Base-by-base conservation (phyloP, 768 basidiomycete genomes). In the Tulasnella sp. region DNA sequence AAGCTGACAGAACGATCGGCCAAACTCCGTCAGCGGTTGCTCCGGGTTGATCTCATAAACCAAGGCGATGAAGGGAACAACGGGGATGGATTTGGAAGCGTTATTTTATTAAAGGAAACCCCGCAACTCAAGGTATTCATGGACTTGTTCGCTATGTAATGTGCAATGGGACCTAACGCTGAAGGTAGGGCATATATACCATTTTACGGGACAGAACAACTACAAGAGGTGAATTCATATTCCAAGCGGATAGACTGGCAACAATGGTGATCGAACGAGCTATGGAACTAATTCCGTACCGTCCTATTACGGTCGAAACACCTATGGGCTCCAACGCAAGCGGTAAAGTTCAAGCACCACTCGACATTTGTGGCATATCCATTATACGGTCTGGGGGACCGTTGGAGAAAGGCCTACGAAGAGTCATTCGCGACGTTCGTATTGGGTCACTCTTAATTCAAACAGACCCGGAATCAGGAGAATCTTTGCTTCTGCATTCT, bases 381-480 rank as follows among this genome's bases (percentile, higher is more conserved):
- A 87, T 99, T 59, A 68, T 89, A 40, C 78, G 91, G 55, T 91
- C 91, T 20, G 92, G 95, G 8, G 89, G 90, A 12, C 83, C 87
- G 2, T 73, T 99, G 19, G 88, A 92, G 65, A 79, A 81, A 40
- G 95, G 93, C 15, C 79, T 99, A n/a, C 75, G 79, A 39, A 71
- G 91, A 10, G 90, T 92, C 15, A 76, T 95, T 48, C 79, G 81
- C 45, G 82, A 95, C 57, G 84, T 84, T 1, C 77, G 83, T 0
- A 71, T 96, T 20, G 93, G 95, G 25, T 88, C 88, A 0, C 70
- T 98, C 37, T 72, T 99, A 32, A 83, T 99, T 34, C 93, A 96
- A 63, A 83, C 87, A 0, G 87, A 95, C 57, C 72, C 75, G 2
- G 72, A 69, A 58, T 81, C 83, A 3, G 90, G 89, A 24, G 95